Base-by-base conservation (phyloP, 2,329 filamentous ascomycete species). In the Chrysosporium keratinophilum region DNA sequence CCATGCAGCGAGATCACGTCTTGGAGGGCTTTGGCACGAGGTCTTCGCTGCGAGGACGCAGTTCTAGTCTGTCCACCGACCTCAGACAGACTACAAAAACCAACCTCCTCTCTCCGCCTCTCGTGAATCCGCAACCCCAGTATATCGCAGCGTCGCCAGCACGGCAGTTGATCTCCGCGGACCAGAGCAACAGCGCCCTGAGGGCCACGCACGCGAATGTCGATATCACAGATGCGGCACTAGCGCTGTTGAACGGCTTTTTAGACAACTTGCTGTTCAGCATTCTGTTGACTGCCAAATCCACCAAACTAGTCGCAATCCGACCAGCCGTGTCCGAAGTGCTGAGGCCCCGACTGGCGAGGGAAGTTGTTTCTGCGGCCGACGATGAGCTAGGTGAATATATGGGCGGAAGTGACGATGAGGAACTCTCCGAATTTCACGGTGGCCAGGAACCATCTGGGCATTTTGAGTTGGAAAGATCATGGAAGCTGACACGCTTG, bases 211-310 rank as follows among this genome's bases (percentile, higher is more conserved):
- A 81, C 87, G 63, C 84, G 87, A 60, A 81, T 15, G 86, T 86
- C 15, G 67, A 85, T 47, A 86, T 95, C 54, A 84, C 88, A 0
- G 75, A 78, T 1, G 78, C 79, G 28, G 87, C 93, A 0, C 74
- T 97, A 37, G 77, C 78, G 41, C 78, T 95, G 9, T 80, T 96
- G 65, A 98, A 98, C 71, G 83, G 80, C 63, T 98, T 98, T 65
- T 80, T 98, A 58, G 93, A 98, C 68, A 88, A 96, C 65, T 76
- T 97, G 3, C 78, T 98, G 5, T 95, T 90, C 74, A 91, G 88
- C 64, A 86, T 97, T 58, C 80, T 98, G n/a, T 81, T 83, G 23
- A 75, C 81, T 11, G 84, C 91, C 15, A 83, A 84, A 62, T 89
- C 89, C 2, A 94, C 89, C 0, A 81, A 83, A 2, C 76, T 97